phyloP scores from a whole-genome alignment of 164 flowering plant genomes.

The Aristolochia contorta region DNA sequence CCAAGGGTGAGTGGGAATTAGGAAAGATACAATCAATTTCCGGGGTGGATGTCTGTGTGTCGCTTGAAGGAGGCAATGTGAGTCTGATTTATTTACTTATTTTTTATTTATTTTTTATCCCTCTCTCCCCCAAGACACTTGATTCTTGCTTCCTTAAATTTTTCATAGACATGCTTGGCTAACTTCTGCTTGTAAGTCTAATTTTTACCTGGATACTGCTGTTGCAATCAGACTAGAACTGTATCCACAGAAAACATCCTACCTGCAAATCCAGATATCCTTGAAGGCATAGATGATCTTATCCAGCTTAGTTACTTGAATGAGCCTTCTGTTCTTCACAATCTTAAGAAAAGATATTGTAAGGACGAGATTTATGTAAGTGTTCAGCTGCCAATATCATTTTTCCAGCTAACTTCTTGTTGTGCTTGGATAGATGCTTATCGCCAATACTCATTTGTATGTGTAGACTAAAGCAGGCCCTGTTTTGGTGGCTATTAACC shows the following conservation, averaged over 20 bases:
- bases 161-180: neutral
- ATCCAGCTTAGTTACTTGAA: conserved; percentile 84
- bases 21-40: conserved; percentile 70
- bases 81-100: conserved; percentile 24
- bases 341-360: conserved; percentile 61
- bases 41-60: conserved; percentile 47
- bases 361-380: conserved; percentile 67
- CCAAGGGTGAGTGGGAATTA: conserved; percentile 52
- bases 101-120: neutral
- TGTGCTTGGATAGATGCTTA: neutral
- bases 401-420: neutral
- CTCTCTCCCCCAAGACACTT: neutral
- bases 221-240: conserved; percentile 40
- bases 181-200: neutral
- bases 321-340: conserved; percentile 93
- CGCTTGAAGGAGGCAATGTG: conserved; percentile 62
- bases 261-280: conserved; percentile 85
- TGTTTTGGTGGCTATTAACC: conserved; percentile 84
- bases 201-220: conserved; percentile 1
- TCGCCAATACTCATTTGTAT: conserved; percentile 9
- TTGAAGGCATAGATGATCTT: conserved; percentile 85
- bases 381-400: neutral
- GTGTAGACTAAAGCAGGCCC: conserved; percentile 94
- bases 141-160: neutral
- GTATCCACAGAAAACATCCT: conserved; percentile 46